phyloP scores from a whole-genome alignment of 2,329 filamentous ascomycete species.

The Pyricularia sp. region DNA sequence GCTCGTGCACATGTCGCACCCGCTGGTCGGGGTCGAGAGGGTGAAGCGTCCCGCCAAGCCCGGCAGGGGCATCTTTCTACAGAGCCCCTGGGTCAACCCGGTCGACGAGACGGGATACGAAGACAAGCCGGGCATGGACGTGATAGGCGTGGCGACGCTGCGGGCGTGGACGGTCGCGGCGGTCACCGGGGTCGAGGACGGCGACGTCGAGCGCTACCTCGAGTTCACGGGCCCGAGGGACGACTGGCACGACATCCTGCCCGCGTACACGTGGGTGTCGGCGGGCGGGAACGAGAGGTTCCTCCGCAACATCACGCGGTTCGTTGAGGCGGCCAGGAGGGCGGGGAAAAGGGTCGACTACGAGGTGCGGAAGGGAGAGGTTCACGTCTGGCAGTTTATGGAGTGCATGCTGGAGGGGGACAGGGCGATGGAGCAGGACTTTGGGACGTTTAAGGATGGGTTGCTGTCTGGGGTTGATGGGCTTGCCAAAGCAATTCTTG shows the following conservation, averaged over 20 bases:
- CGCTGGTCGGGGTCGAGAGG: background rate
- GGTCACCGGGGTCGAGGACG: background rate
- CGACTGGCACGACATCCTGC: background rate
- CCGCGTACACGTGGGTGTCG: background rate
- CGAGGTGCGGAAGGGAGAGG: background rate
- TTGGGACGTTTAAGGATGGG: background rate
- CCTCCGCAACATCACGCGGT: constrained; percentile 1
- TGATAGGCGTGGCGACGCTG: background rate
- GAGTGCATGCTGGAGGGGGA: background rate
- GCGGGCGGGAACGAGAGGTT: background rate
- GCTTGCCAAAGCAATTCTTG: background rate
- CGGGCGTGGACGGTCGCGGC: background rate
- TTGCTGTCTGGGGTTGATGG: background rate
- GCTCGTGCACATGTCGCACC: background rate
- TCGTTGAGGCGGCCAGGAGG: background rate
- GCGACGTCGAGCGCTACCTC: background rate
- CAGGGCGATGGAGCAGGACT: background rate
- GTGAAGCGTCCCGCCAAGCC: background rate
- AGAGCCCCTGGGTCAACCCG: background rate
- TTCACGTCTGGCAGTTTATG: background rate
- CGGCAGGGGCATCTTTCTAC: background rate
- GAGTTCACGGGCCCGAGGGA: background rate
- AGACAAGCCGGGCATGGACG: background rate
- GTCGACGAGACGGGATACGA: background rate
- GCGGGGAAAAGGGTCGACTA: background rate